Base-by-base conservation (phyloP, 202 grass and related monocot species). In the Panicum virgatum region DNA sequence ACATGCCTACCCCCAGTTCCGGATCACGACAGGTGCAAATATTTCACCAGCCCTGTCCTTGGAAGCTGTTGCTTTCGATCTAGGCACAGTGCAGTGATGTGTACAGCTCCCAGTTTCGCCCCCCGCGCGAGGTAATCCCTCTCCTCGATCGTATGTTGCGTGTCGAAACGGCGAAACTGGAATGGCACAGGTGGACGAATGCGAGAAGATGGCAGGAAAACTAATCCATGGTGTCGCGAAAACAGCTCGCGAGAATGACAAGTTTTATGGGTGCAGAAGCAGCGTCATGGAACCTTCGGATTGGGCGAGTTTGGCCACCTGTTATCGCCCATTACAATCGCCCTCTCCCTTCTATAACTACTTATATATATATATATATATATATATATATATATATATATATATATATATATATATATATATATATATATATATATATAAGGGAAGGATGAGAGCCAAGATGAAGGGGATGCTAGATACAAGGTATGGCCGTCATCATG, bases 291-390 rank as follows among this genome's bases (percentile, higher is more conserved):
- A 30, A 50, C 37, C 39, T 4, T 12, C 19, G 61, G 68, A 73
- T 78, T 82, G 83, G 78, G 15, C 15, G 83, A 77, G 83, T 82
- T 77, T 89, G 87, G 87, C 87, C 78, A 86, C 57, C 87, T 89
- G 87, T 82, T 73, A 25, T 12, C 18, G 72, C 87, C 69, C 12
- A 36, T 11, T 1, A 4, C 30, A 82, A 85, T 81, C 58, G 50
- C 54, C 48, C 63, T 30, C 76, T 23, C 38, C 16, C 23, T 34
- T 20, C 6, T 22, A 54, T 40, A 50, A 26, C 9, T 22, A 54
- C 51, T 54, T 9, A 20, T 53, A 20, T n/a, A 52, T 53, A 6
- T 9, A 54, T 54, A n/a, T 22, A 54, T 9, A 5, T 22, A 54
- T 10, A n/a, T n/a, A n/a, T n/a, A 53, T 9, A 54, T 54, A 5